phyloP scores from a whole-genome alignment of 257 asterid species.

The Nicotiana sylvestris region DNA sequence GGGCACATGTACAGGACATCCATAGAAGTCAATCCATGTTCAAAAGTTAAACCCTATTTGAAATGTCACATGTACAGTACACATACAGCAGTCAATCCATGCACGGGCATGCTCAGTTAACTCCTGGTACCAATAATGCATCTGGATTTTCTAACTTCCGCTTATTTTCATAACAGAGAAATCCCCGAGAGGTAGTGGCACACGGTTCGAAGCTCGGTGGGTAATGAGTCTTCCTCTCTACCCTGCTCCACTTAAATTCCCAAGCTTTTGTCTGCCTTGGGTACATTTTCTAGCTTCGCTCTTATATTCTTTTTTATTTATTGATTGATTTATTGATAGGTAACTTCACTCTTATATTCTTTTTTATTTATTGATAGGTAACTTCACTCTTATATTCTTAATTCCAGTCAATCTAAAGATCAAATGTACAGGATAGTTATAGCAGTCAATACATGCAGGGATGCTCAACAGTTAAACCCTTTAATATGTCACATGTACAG shows the following conservation, averaged over 20 bases:
- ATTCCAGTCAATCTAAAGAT: constrained; percentile 1
- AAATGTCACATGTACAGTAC: background rate
- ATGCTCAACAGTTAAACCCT: background rate
- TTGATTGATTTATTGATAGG: too few species aligned
- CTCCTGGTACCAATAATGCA: background rate
- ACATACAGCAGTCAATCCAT: background rate
- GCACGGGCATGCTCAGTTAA: too few species aligned
- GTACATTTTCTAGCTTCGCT: background rate
- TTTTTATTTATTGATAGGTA: too few species aligned
- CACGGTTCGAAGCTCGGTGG: background rate
- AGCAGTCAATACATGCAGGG: background rate
- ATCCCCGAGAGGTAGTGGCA: background rate
- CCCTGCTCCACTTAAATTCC: background rate
- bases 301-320: too few species aligned
- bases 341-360: background rate
- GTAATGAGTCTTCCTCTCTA: background rate
- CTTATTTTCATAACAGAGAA: background rate
- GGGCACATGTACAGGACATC: background rate
- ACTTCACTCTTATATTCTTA: background rate
- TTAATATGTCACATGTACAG: background rate
- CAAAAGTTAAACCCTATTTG: background rate
- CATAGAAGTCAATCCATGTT: background rate
- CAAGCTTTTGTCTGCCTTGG: background rate
- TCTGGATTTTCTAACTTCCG: background rate
- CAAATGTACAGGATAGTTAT: background rate